These are phyloP conservation scores for Aspergillus taichungensis DNA, from an alignment of 495 filamentous ascomycete species.

Conservation along the genomic window DNA sequence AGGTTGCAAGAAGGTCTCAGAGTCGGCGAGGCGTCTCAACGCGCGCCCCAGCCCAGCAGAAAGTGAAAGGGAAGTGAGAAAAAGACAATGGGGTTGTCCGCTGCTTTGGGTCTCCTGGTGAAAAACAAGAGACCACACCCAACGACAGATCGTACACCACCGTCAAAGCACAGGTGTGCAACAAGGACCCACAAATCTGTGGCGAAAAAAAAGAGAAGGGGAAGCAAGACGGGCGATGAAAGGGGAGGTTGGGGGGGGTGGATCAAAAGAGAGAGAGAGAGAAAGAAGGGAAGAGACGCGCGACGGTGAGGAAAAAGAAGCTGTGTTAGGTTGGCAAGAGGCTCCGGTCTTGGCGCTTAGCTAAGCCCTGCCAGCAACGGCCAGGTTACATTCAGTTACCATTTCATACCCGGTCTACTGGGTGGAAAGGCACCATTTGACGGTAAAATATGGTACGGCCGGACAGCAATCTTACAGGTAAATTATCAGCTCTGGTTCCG, in stretches of 20 bases:
- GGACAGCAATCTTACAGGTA: too few relatives aligned
- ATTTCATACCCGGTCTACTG: too few relatives aligned
- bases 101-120: not conserved
- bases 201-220: slow-evolving; percentile 4
- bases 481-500: too few relatives aligned
- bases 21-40: slow-evolving; percentile 4
- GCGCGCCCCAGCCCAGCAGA: slow-evolving; percentile 3
- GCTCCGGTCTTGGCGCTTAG: not conserved
- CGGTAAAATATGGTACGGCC: too few relatives aligned
- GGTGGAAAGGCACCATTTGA: too few relatives aligned
- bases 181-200: slow-evolving; percentile 1
- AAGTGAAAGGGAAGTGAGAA: slow-evolving; percentile 2
- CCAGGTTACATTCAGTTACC: too few relatives aligned
- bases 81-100: slow-evolving; percentile 8
- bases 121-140: slow-evolving; percentile 5
- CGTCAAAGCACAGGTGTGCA: slow-evolving; percentile 9
- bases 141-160: slow-evolving; percentile 10
- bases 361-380: too few relatives aligned
- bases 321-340: slow-evolving; percentile 2
- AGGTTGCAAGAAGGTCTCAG: not conserved
- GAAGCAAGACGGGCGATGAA: slow-evolving; percentile 12
- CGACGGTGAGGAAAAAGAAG: slow-evolving; percentile 11
- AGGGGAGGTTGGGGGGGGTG: slow-evolving; percentile 10
- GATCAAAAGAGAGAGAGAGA: slow-evolving; percentile 21
- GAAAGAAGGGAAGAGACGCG: slow-evolving; percentile 18